Evolutionary conservation across 140 eudicot genomes (phyloP).

Genomic region (Anethum foeniculum): DNA sequence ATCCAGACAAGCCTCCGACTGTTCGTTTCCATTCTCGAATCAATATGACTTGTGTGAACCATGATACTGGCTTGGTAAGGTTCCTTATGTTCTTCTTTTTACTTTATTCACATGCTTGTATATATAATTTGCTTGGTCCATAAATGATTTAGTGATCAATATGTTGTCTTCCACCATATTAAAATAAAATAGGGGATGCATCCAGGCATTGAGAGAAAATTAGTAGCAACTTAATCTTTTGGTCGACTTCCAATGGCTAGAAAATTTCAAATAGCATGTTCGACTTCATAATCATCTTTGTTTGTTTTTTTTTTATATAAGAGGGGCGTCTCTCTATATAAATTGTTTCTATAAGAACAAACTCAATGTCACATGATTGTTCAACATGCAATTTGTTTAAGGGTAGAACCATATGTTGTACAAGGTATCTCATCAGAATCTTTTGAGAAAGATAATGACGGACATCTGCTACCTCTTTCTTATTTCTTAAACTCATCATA

Average conservation of each 20-base stretch:
- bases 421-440: background rate
- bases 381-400: background rate
- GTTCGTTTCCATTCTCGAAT: constrained; percentile 82
- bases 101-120: background rate
- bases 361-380: background rate
- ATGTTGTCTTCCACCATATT: background rate
- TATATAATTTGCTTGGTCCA: background rate
- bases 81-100: background rate
- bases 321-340: background rate
- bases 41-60: constrained; percentile 81
- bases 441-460: background rate
- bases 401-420: background rate
- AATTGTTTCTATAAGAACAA: background rate
- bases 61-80: constrained; percentile 67
- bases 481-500: background rate
- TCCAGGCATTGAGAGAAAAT: background rate
- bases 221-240: background rate
- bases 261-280: too few relatives aligned
- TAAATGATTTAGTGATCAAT: background rate
- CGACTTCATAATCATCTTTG: background rate
- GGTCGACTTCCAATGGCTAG: background rate
- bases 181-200: background rate
- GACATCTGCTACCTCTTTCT: background rate
- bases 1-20: constrained; percentile 84
- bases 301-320: too few relatives aligned